Conservation (phyloP, 1,284 basidiomycete genomes). For the Somion occarium region DNA sequence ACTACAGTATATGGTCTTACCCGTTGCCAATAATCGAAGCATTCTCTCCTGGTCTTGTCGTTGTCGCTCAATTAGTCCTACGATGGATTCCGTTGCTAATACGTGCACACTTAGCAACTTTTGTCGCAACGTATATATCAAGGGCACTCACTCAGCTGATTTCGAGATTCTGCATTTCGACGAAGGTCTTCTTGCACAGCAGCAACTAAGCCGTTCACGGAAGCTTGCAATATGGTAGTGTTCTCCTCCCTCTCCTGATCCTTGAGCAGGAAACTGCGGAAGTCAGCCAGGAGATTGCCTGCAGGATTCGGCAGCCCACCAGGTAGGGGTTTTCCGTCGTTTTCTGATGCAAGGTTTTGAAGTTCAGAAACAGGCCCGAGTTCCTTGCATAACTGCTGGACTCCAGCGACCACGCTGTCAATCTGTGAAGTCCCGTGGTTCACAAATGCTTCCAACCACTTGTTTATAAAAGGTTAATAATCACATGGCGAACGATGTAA, state of each 20-base stretch:
- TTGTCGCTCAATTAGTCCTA: conserved; percentile 60
- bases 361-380: conserved; percentile 32
- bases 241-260: conserved; percentile 38
- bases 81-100: conserved; percentile 53
- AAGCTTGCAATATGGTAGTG: conserved; percentile 37
- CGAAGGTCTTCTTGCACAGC: conserved; percentile 34
- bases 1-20: conserved; percentile 31
- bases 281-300: conserved; percentile 32
- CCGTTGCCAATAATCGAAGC: conserved; percentile 57
- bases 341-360: background rate
- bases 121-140: background rate
- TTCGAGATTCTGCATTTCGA: conserved; percentile 32
- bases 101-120: conserved; percentile 7
- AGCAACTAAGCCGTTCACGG: conserved; percentile 43
- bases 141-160: conserved; percentile 28
- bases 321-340: no score
- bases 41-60: conserved; percentile 66
- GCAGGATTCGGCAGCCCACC: conserved; percentile 11
- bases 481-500: background rate
- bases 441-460: conserved; percentile 85
- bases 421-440: conserved; percentile 69
- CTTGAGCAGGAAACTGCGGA: conserved; percentile 38
- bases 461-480: background rate
- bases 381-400: conserved; percentile 57
- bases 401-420: conserved; percentile 51